These are phyloP conservation scores for Fusarium bactridioides DNA, from an alignment of 2,329 filamentous ascomycete genomes.

Conservation along the genomic window DNA sequence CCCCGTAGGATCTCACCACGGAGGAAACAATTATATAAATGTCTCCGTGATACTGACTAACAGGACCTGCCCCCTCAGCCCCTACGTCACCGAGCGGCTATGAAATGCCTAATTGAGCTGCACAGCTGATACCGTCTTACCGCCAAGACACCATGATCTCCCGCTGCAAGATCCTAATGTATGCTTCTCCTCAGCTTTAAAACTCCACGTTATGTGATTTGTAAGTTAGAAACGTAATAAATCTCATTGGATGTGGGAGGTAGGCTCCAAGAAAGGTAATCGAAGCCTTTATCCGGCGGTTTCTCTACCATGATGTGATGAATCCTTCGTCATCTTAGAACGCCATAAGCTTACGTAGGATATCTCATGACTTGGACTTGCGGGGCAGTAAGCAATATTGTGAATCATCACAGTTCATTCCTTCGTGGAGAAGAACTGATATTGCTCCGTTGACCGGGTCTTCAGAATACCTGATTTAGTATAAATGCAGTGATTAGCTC, in stretches of 20 bases:
- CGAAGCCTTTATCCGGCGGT: rapidly evolving
- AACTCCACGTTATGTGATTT: neutral
- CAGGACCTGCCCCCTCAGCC: too few relatives aligned
- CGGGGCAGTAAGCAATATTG: neutral
- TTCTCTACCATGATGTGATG: rapidly evolving
- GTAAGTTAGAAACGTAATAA: neutral
- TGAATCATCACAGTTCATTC: rapidly evolving
- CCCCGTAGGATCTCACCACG: rapidly evolving
- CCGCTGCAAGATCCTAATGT: neutral
- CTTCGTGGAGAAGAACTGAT: rapidly evolving
- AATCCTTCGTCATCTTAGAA: neutral
- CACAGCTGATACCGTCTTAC: neutral
- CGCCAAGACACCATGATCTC: neutral
- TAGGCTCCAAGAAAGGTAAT: rapidly evolving
- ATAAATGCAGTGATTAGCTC: neutral
- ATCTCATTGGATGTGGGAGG: too few relatives aligned
- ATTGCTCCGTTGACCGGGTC: too few relatives aligned
- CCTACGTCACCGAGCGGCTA: rapidly evolving
- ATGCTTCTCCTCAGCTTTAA: neutral
- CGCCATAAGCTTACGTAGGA: neutral
- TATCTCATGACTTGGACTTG: neutral
- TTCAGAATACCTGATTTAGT: rapidly evolving
- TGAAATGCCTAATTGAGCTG: neutral
- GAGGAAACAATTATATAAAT: neutral
- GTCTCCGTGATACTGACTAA: rapidly evolving